Conservation (phyloP, 1,284 basidiomycete genomes). For the Meripilus lineatus region DNA sequence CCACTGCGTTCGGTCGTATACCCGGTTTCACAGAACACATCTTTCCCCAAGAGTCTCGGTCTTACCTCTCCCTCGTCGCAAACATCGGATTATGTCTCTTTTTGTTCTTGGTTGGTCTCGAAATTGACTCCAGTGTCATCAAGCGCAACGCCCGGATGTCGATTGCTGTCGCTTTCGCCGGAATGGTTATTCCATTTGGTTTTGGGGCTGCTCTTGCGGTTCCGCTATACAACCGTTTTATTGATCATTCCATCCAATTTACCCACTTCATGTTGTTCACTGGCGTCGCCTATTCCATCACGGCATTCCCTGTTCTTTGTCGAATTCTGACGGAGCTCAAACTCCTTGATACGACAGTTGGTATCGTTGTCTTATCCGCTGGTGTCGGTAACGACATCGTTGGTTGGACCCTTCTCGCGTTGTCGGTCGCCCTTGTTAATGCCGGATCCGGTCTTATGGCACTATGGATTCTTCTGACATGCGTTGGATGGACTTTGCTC, state of each 20-base stretch:
- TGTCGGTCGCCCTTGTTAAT: constrained; percentile 90
- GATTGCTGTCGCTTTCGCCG: constrained; percentile 37
- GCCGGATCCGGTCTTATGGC: constrained; percentile 71
- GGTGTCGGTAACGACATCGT: constrained; percentile 90
- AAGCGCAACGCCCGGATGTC: constrained; percentile 72
- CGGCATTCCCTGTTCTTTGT: constrained; percentile 92
- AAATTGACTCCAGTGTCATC: constrained; percentile 82
- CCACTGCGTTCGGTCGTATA: constrained; percentile 73
- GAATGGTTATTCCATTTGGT: constrained; percentile 45
- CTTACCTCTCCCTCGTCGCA: constrained; percentile 86
- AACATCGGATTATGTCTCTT: constrained; percentile 92
- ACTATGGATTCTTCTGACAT: constrained; percentile 77
- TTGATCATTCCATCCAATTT: constrained; percentile 58
- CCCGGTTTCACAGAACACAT: constrained; percentile 80
- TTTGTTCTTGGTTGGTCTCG: constrained; percentile 87
- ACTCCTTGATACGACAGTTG: constrained; percentile 89
- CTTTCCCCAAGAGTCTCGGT: constrained; percentile 68
- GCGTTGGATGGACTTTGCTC: constrained; percentile 79
- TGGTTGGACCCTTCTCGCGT: constrained; percentile 74
- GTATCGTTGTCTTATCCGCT: constrained; percentile 88
- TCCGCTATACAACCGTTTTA: constrained; percentile 79
- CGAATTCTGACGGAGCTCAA: constrained; percentile 80
- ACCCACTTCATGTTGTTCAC: constrained; percentile 94
- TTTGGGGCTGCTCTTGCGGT: constrained; percentile 81
- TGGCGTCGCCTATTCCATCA: constrained; percentile 89